phyloP scores from a whole-genome alignment of 2,329 filamentous ascomycete genomes.

The Fusarium tuaranense region DNA sequence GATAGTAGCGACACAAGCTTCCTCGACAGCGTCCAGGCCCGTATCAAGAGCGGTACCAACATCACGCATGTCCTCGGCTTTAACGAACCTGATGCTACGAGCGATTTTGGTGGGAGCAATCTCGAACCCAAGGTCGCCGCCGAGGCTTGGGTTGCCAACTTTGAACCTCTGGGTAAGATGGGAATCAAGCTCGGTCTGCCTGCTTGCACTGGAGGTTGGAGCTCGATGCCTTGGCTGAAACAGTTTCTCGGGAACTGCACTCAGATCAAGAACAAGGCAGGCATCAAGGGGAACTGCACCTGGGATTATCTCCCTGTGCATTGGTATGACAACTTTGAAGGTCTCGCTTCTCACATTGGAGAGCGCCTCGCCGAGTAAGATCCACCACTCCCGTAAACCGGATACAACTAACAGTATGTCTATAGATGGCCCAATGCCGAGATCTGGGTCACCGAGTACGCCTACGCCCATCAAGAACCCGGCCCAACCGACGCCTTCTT shows the following conservation, averaged over 20 bases:
- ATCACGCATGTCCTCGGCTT: conserved; percentile 79
- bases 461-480: conserved; percentile 68
- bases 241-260: conserved; percentile 75
- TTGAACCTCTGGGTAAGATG: conserved; percentile 74
- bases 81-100: conserved; percentile 79
- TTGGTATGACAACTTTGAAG: conserved; percentile 78
- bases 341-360: conserved; percentile 75
- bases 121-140: conserved; percentile 72
- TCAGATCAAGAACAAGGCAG: conserved; percentile 61
- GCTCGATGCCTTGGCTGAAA: conserved; percentile 74
- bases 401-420: background rate
- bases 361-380: conserved; percentile 55
- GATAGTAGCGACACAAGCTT: conserved; percentile 68
- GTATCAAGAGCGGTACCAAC: conserved; percentile 65
- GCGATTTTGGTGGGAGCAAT: conserved; percentile 69
- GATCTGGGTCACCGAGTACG: conserved; percentile 86
- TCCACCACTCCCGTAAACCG: background rate
- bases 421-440: conserved; percentile 68
- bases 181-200: conserved; percentile 79
- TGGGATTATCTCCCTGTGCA: conserved; percentile 74
- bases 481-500: conserved; percentile 72
- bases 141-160: conserved; percentile 75
- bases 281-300: conserved; percentile 63
- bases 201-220: conserved; percentile 71
- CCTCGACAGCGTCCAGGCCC: conserved; percentile 65